phyloP scores from a whole-genome alignment of 208 protist species.

The Wallacemonas rigidus region DNA sequence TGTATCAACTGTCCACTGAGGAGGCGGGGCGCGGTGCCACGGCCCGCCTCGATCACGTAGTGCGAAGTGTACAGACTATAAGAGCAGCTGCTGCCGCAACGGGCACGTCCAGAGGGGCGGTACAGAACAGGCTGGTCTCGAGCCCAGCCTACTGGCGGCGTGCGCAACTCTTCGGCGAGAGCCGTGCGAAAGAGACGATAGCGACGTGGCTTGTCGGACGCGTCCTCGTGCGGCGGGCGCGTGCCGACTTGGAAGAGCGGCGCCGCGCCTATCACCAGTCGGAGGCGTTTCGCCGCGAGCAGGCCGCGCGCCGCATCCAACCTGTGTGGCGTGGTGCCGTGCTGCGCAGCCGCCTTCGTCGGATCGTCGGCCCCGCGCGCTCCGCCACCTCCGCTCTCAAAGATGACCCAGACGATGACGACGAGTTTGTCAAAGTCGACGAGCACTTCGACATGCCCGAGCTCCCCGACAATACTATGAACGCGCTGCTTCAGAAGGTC shows the following conservation, averaged over 20 bases:
- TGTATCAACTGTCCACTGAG: slow-evolving; percentile 17
- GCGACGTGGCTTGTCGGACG: slow-evolving; percentile 33
- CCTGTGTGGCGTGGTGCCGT: slow-evolving; percentile 84
- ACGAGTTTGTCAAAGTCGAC: slow-evolving; percentile 56
- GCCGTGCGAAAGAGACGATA: slow-evolving; percentile 30
- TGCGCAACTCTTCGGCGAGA: slow-evolving; percentile 23
- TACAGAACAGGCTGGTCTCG: not conserved
- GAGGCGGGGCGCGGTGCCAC: slow-evolving; percentile 7
- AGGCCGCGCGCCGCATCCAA: slow-evolving; percentile 72
- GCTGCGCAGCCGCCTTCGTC: slow-evolving; percentile 63
- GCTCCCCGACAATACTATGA: slow-evolving; percentile 22
- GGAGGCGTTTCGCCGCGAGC: slow-evolving; percentile 40
- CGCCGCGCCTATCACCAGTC: slow-evolving; percentile 22
- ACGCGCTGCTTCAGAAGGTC: slow-evolving; percentile 44
- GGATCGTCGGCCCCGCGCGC: slow-evolving; percentile 23
- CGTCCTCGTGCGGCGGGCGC: slow-evolving; percentile 28
- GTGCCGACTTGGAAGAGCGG: slow-evolving; percentile 33
- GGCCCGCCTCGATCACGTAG: not conserved
- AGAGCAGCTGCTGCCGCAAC: too few species aligned
- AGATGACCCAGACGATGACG: slow-evolving; percentile 41
- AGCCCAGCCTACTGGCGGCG: slow-evolving; percentile 26
- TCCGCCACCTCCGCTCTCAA: not conserved
- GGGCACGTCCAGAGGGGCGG: slow-evolving; percentile 14
- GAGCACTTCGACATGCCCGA: slow-evolving; percentile 32
- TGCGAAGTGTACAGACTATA: too few species aligned